A percentile compares a stretch with the other conserved stretches of the same genome.
These are phyloP conservation scores for Platanus orientalis DNA, from an alignment of 164 flowering plant genomes.

Conservation along the genomic window DNA sequence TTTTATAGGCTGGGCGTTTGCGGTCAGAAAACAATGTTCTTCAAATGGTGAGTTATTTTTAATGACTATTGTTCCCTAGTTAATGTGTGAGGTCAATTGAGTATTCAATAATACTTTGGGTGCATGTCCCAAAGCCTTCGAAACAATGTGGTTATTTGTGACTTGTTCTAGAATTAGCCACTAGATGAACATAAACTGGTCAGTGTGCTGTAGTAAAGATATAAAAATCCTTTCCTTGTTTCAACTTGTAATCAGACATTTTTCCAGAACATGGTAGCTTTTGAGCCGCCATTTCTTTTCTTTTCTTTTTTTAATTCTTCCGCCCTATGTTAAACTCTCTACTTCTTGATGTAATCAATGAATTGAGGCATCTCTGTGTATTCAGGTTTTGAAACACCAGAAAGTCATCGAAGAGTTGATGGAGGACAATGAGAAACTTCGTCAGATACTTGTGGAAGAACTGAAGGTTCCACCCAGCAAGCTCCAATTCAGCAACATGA, in stretches of 20 bases:
- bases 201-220: too few species aligned
- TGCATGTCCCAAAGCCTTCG: not conserved
- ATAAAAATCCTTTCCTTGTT: too few species aligned
- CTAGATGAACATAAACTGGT: too few species aligned
- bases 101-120: not conserved
- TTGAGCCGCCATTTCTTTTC: not conserved
- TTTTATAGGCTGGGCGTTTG: constrained; percentile 55
- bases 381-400: constrained; percentile 86
- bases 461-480: constrained; percentile 66
- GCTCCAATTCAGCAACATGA: constrained; percentile 34
- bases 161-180: not conserved
- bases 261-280: not conserved
- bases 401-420: constrained; percentile 65
- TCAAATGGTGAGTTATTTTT: constrained; percentile 68
- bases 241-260: too few species aligned
- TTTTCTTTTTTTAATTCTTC: not conserved
- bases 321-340: not conserved
- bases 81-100: not conserved
- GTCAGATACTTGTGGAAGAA: constrained; percentile 63
- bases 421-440: constrained; percentile 80
- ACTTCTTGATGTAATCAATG: too few species aligned
- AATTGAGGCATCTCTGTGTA: constrained; percentile 2
- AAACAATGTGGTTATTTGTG: not conserved
- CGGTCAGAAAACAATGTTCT: constrained; percentile 62
- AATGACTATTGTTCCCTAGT: not conserved